Evolutionary conservation across 441 rosid species (phyloP), one percentile per base, ranked within the genome.

Genomic region (Theobroma grandiflorum): DNA sequence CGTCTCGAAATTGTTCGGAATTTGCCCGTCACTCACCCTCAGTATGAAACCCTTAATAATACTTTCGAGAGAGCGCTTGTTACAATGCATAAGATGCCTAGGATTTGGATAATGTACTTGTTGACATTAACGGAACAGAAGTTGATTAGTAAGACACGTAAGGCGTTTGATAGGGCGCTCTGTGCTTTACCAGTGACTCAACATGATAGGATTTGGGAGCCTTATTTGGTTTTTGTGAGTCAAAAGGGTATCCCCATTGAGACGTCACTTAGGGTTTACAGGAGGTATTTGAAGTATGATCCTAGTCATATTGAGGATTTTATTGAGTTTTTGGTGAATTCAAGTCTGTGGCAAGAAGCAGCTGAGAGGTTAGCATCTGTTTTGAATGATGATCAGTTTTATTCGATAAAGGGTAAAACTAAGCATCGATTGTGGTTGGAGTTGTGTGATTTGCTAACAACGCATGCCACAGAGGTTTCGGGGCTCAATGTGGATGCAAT

Each of bases 51-150:
- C 31, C 93, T 96, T 2, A 90, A 96, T 81, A 94, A 97, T 69
- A 92, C 98, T 0, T 97, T 97, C 57, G 98, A 96, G 81, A 85
- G 99, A 75, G 95, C 95, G 14, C 81, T 93, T 3, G 98, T 96
- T 8, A 96, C 97, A 2, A 93, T 95, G 98, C 98, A 95, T 77
- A 93, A 95, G 83, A 96, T 96, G 99, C 98, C 98, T 35, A 84
- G 95, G 86, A 88, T 96, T 65, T 96, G 99, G 98, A 89, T 92
- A n/a, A 95, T 95, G 96, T 96, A 95, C 79, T 85, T 95, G 80
- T 91, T 86, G 80, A 87, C 85, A 4, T 79, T 95, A 37, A 93
- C 96, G 0, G 58, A 62, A 15, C 98, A 95, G 91, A 91, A 85
- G 68, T 62, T 94, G 77, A 79, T 95, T 31, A 83, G 89, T 22